Evolutionary conservation across 1,284 basidiomycete species (phyloP).

Genomic region (Sporisorium graminicola): DNA sequence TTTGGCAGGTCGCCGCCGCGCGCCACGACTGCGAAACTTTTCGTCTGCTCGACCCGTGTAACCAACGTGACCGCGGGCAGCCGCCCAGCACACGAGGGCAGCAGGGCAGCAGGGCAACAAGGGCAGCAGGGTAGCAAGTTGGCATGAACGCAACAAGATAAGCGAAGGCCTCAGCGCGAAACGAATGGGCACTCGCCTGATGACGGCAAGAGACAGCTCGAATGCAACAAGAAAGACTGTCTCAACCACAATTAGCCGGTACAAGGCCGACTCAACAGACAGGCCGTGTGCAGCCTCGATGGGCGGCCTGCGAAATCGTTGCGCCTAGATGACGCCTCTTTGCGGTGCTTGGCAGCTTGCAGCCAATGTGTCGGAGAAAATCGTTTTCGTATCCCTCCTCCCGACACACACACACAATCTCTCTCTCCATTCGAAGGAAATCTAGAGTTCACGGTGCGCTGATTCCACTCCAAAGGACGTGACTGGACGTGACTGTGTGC

Average conservation of each 20-base stretch:
- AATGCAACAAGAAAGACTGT: neutral
- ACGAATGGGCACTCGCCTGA: slow-evolving; percentile 6
- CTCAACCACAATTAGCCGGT: slow-evolving; percentile 12
- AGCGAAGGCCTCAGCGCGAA: neutral
- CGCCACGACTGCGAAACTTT: neutral
- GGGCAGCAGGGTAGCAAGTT: neutral
- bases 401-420: no score
- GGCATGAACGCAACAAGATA: neutral
- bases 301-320: neutral
- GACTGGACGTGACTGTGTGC: neutral
- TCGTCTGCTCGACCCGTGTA: slow-evolving; percentile 12
- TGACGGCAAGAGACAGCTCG: slow-evolving; percentile 18
- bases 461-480: no score
- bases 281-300: neutral
- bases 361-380: neutral
- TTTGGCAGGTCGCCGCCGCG: slow-evolving; percentile 26
- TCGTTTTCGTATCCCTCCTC: neutral
- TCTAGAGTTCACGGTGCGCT: no score
- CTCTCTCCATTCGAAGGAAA: neutral
- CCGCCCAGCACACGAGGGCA: slow-evolving; percentile 5
- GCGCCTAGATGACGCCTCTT: slow-evolving; percentile 1
- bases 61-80: neutral
- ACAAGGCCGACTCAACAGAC: neutral
- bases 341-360: neutral
- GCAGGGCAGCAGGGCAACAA: neutral